A percentile compares a stretch with the other conserved stretches of the same genome.
phyloP scores from a whole-genome alignment of 176 grass and related monocot genomes.

The Hsuehochloa calcarea region DNA sequence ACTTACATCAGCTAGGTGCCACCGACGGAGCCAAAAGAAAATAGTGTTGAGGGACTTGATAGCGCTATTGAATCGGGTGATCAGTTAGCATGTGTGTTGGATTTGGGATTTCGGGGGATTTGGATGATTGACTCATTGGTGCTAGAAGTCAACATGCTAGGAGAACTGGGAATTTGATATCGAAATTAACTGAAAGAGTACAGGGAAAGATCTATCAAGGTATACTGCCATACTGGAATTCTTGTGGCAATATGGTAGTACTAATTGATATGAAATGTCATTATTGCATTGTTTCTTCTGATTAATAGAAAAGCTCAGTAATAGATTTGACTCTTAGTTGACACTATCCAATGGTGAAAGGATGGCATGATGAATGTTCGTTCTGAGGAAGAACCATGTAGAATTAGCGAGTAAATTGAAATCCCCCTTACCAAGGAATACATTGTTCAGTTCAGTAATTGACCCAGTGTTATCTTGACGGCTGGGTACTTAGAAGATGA shows the following conservation, averaged over 20 bases:
- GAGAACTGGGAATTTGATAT: neutral
- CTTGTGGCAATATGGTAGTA: neutral
- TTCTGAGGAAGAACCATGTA: neutral
- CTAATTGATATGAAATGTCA: neutral
- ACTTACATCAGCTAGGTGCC: neutral
- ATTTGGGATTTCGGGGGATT: neutral
- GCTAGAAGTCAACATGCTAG: constrained; percentile 1
- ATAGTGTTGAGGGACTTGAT: neutral
- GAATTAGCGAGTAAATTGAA: neutral
- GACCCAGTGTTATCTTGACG: neutral
- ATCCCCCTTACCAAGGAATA: neutral
- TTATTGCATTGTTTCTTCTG: neutral
- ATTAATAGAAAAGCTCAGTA: neutral
- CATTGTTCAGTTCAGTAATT: neutral
- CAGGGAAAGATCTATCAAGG: neutral
- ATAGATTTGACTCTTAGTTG: neutral
- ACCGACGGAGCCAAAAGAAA: neutral
- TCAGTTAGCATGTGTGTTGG: neutral
- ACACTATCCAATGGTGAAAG: neutral
- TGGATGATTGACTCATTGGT: neutral
- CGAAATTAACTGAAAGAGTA: neutral
- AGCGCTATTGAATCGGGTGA: neutral
- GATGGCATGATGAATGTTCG: neutral
- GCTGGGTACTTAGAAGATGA: neutral
- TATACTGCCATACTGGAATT: neutral